Conservation (phyloP, 2,329 filamentous ascomycete species). For the Nannizziopsis arthrosporioides region DNA sequence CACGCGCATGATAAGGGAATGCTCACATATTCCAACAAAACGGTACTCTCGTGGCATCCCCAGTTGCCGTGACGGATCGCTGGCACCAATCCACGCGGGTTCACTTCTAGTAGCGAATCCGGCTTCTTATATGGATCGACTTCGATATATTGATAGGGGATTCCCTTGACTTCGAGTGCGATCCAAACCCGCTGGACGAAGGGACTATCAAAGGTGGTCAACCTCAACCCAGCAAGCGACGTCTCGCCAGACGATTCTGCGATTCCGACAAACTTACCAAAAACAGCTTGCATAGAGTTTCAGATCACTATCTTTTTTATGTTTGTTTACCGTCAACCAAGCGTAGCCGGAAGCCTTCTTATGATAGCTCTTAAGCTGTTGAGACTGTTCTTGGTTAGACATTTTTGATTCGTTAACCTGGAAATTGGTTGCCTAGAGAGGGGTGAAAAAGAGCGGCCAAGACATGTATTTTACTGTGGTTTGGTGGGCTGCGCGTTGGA, state of each 20-base stretch:
- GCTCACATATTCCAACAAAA: slow-evolving; percentile 73
- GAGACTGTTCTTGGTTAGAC: slow-evolving; percentile 38
- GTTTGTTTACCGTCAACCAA: slow-evolving; percentile 55
- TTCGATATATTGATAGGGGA: slow-evolving; percentile 77
- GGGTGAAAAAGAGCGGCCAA: too few relatives aligned
- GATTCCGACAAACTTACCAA: slow-evolving; percentile 46
- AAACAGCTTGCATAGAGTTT: slow-evolving; percentile 76
- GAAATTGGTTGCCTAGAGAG: background rate
- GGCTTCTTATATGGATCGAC: slow-evolving; percentile 69
- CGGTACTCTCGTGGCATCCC: slow-evolving; percentile 69
- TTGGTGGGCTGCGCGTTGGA: background rate
- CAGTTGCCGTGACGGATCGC: slow-evolving; percentile 67
- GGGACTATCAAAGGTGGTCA: slow-evolving; percentile 41
- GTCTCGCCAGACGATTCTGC: background rate
- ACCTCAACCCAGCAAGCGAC: slow-evolving; percentile 7
- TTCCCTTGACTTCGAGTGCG: slow-evolving; percentile 64
- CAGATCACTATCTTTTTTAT: slow-evolving; percentile 56
- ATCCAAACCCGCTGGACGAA: slow-evolving; percentile 88
- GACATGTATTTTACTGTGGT: background rate
- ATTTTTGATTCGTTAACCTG: slow-evolving; percentile 22
- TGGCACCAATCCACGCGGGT: slow-evolving; percentile 64
- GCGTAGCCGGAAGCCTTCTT: slow-evolving; percentile 63
- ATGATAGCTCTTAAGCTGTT: slow-evolving; percentile 53
- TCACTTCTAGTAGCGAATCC: slow-evolving; percentile 59
- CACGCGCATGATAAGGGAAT: background rate